phyloP scores from a whole-genome alignment of 495 filamentous ascomycete genomes.

The Lasiosphaeria miniovina region DNA sequence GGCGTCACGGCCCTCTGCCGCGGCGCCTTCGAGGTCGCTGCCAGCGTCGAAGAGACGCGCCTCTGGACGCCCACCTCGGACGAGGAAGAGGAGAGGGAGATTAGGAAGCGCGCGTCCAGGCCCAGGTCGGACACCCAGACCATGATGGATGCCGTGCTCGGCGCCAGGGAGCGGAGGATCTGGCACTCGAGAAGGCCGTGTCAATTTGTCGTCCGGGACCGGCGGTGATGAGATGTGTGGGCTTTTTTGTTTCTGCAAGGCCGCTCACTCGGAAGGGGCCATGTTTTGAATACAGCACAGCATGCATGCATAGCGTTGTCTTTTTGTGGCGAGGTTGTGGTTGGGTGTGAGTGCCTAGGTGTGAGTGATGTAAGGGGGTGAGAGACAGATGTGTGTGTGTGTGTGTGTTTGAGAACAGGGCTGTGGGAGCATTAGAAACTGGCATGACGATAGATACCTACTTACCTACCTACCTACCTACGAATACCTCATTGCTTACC shows the following conservation, averaged over 20 bases:
- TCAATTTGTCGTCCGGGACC: constrained; percentile 56
- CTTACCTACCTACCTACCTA: no score
- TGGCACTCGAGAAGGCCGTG: constrained; percentile 70
- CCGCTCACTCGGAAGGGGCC: neutral
- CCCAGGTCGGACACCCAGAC: constrained; percentile 50
- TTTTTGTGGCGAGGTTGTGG: no score
- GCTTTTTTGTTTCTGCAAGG: neutral
- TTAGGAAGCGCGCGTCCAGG: constrained; percentile 31
- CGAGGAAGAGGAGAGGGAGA: constrained; percentile 17
- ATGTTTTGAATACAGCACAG: neutral
- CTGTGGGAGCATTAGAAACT: no score
- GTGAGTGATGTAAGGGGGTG: no score
- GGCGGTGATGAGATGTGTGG: constrained; percentile 7
- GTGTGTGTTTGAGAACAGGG: no score
- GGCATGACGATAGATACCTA: no score
- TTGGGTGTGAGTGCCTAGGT: no score
- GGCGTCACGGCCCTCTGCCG: constrained; percentile 70
- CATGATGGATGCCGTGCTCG: constrained; percentile 52
- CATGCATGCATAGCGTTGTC: no score
- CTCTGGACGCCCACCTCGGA: constrained; percentile 35
- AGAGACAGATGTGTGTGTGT: no score
- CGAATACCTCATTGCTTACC: no score
- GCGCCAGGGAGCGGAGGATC: constrained; percentile 61
- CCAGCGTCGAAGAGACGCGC: constrained; percentile 75
- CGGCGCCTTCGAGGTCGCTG: constrained; percentile 80